phyloP scores from a whole-genome alignment of 768 basidiomycete species.

The Lentinula guzmanii region DNA sequence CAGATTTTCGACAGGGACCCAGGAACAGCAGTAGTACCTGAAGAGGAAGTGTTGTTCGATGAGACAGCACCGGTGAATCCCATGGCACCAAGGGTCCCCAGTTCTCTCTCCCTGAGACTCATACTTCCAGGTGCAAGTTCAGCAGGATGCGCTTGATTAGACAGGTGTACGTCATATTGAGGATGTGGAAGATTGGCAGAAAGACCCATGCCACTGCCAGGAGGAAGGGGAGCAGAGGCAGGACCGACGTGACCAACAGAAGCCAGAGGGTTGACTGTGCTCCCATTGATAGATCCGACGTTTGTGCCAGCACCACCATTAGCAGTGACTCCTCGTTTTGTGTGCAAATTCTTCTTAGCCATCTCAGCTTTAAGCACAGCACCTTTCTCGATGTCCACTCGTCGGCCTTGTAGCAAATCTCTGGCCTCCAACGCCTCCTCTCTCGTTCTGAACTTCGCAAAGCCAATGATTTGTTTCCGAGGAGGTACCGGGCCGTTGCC shows the following conservation, averaged over 20 bases:
- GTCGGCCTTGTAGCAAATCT: slow-evolving; percentile 81
- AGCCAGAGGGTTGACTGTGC: neutral
- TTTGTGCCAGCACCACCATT: slow-evolving; percentile 23
- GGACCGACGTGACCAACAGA: neutral
- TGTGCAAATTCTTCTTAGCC: slow-evolving; percentile 99
- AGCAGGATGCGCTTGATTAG: slow-evolving; percentile 9
- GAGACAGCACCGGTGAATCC: slow-evolving; percentile 29
- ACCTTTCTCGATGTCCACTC: slow-evolving; percentile 91
- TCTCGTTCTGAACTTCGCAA: slow-evolving; percentile 89
- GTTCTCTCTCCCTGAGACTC: slow-evolving; percentile 39
- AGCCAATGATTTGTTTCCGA: slow-evolving; percentile 96
- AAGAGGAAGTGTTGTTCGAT: neutral
- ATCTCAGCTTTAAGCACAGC: slow-evolving; percentile 95
- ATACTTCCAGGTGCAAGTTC: slow-evolving; percentile 19
- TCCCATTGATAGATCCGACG: neutral
- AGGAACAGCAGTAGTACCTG: slow-evolving; percentile 5
- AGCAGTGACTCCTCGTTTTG: slow-evolving; percentile 79
- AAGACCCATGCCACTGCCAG: neutral
- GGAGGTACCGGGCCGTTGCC: slow-evolving; percentile 36
- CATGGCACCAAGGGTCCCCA: slow-evolving; percentile 41
- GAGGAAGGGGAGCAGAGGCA: neutral
- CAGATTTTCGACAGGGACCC: slow-evolving; percentile 1
- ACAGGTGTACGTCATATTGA: neutral
- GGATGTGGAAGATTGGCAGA: neutral
- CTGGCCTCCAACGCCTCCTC: slow-evolving; percentile 84